These are phyloP conservation scores for Globisporangium barbulae DNA, from an alignment of 352 stramenopile species.

Conservation along the genomic window DNA sequence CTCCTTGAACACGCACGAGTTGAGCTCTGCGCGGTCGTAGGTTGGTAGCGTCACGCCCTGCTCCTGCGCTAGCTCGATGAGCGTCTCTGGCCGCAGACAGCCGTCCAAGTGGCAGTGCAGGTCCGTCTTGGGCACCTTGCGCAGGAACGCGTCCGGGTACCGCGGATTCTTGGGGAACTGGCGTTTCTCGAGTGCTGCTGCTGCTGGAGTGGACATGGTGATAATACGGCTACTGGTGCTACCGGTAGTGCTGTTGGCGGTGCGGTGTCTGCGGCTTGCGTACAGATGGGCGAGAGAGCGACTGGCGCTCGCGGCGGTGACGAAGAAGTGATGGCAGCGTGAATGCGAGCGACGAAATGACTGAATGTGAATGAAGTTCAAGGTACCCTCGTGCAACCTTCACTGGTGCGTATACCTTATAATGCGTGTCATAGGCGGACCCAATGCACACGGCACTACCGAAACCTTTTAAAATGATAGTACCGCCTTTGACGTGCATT, in stretches of 20 bases:
- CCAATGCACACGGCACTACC: too few relatives aligned
- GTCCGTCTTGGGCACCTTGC: constrained; percentile 74
- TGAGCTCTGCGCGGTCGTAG: constrained; percentile 61
- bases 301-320: background rate
- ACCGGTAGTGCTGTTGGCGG: background rate
- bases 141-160: constrained; percentile 74
- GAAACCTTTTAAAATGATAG: too few relatives aligned
- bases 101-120: constrained; percentile 88
- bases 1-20: constrained; percentile 70
- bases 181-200: constrained; percentile 2
- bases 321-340: background rate
- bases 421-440: too few relatives aligned
- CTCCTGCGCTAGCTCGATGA: constrained; percentile 79
- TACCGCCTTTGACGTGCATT: too few relatives aligned
- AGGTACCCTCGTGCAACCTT: background rate
- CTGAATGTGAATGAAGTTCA: background rate
- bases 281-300: background rate
- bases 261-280: background rate
- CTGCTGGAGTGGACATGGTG: background rate
- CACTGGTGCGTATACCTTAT: too few relatives aligned
- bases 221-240: background rate
- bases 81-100: constrained; percentile 71
- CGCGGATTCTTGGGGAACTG: constrained; percentile 48
- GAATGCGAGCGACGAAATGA: background rate
- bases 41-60: constrained; percentile 71